These are phyloP conservation scores for Arthromyces matolae DNA, from an alignment of 768 basidiomycete species.

Conservation along the genomic window DNA sequence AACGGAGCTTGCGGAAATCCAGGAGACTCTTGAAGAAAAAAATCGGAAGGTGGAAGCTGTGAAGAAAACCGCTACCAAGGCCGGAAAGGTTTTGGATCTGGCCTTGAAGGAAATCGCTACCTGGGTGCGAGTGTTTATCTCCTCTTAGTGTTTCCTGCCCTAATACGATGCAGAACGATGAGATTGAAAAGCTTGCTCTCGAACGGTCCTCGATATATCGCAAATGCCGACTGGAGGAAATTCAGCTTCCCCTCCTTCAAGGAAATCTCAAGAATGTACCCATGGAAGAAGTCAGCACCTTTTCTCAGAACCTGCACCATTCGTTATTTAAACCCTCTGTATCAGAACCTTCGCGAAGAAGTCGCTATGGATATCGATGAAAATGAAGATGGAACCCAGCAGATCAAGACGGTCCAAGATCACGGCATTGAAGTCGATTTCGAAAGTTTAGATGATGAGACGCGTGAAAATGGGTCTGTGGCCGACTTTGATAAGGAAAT, in stretches of 20 bases:
- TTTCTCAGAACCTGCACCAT: background rate
- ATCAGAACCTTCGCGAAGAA: constrained; percentile 77
- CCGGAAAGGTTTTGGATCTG: constrained; percentile 77
- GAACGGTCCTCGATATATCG: constrained; percentile 87
- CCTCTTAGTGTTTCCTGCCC: background rate
- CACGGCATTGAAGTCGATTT: constrained; percentile 93
- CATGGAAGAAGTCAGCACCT: constrained; percentile 81
- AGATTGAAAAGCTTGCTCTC: constrained; percentile 82
- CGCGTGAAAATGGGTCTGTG: constrained; percentile 62
- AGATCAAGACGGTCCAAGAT: constrained; percentile 65
- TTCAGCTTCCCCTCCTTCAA: constrained; percentile 69
- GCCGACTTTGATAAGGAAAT: constrained; percentile 76
- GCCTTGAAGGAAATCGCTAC: constrained; percentile 86
- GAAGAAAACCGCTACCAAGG: constrained; percentile 65
- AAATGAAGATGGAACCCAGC: constrained; percentile 78
- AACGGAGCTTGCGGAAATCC: constrained; percentile 56
- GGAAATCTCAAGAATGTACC: constrained; percentile 86
- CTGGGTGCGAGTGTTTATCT: constrained; percentile 47
- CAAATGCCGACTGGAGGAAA: constrained; percentile 91
- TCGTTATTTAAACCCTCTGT: constrained; percentile 6
- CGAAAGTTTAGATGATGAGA: constrained; percentile 65
- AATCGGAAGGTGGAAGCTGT: constrained; percentile 71
- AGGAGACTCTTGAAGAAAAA: constrained; percentile 68
- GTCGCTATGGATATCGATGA: constrained; percentile 92
- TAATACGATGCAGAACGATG: constrained; percentile 45